Base-by-base conservation (phyloP, 2,329 filamentous ascomycete genomes). In the Penicillium sp. region DNA sequence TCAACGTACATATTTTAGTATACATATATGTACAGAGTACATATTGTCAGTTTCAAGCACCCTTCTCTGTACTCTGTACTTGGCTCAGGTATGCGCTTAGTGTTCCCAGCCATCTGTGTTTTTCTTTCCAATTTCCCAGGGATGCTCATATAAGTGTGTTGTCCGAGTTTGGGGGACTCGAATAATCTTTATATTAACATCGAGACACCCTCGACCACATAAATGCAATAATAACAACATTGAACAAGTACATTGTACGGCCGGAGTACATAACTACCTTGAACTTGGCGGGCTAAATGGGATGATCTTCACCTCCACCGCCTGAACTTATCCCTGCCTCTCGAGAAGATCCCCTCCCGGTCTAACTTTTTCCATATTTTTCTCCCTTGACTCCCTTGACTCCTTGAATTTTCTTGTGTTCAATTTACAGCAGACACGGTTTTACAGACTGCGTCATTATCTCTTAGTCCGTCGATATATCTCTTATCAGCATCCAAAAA, bases 301-400 rank as follows among this genome's bases (percentile, higher is more conserved):
- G 40, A 46, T 55, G 54, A 60, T 57, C 49, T 56, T 51, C 56
- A 42, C 35, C 51, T 56, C 56, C 57, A 58, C 58, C 58, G 57
- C 58, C 57, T 53, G 53, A 50, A 43, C 39, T 57, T 45, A 55
- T 58, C 58, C 57, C 53, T 60, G 49, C 57, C 54, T 57, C 45
- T 49, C 38, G 45, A 51, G 28, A 53, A 53, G 33, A 48, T 53
- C 49, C 49, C 40, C 39, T 42, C 39, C 34, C 17, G 21, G 19
- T 24, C 46, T 51, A 31, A 41, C 37, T 37, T 49, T 52, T 52
- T 42, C 31, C 17, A 31, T 22, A 19, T 24, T 45, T 48, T 26
- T 15, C 38, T 44, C 33, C 29, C 44, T 44, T 42, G 29, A 22
- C 22, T 41, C 19, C 41, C 34, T 45, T 21, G 12, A 45, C 26